Evolutionary conservation across 106 monocot genomes (phyloP).

Genomic region (Iris macrosiphon): DNA sequence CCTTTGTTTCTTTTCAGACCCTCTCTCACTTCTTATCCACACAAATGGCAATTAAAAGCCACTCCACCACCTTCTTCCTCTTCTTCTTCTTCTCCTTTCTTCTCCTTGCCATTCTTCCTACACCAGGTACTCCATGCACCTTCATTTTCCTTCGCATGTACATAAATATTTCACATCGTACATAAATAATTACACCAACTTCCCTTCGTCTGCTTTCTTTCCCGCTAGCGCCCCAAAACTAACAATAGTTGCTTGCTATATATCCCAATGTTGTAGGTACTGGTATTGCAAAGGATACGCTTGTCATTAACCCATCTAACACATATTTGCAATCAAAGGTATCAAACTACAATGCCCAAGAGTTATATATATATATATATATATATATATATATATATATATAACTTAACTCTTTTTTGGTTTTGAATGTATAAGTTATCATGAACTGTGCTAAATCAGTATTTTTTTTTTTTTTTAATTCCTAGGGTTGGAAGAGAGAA

Average conservation of each 20-base stretch:
- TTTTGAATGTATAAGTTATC: too few relatives aligned
- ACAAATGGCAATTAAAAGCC: slow-evolving; percentile 11
- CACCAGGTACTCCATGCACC: not conserved
- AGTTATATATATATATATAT: too few relatives aligned
- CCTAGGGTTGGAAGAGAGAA: not conserved
- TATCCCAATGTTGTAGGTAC: not conserved
- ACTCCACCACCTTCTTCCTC: slow-evolving; percentile 14
- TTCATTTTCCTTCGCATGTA: too few relatives aligned
- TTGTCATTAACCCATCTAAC: not conserved
- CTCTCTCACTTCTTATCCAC: slow-evolving; percentile 32
- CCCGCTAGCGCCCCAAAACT: not conserved
- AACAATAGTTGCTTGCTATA: not conserved
- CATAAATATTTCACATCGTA: too few relatives aligned
- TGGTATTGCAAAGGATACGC: not conserved
- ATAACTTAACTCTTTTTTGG: not conserved
- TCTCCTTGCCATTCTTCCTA: not conserved
- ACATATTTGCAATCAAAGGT: not conserved
- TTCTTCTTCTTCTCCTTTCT: slow-evolving; percentile 9
- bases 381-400: not conserved
- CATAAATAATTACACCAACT: not conserved
- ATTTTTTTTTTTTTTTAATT: too few relatives aligned
- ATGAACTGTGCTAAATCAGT: too few relatives aligned
- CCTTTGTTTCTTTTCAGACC: slow-evolving; percentile 15
- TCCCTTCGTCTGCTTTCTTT: too few relatives aligned
- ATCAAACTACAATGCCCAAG: not conserved